These are phyloP conservation scores for Anisodus tanguticus DNA, from an alignment of 257 asterid genomes.

Conservation along the genomic window DNA sequence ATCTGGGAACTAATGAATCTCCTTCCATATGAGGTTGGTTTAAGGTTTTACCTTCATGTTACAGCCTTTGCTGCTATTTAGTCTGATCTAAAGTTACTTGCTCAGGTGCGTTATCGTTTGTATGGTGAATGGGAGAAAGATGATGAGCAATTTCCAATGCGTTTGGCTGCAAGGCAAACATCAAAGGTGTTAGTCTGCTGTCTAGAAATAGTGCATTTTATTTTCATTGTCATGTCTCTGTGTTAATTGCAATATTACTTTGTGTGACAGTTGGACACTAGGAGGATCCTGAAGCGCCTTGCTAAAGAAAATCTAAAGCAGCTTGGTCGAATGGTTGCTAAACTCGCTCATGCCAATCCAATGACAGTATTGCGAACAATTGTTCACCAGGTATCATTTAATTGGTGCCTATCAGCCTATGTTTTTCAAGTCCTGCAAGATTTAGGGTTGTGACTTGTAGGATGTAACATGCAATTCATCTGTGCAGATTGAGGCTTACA, in stretches of 20 bases:
- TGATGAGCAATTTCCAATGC: slow-evolving; percentile 90
- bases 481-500: slow-evolving; percentile 96
- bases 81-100: slow-evolving; percentile 35
- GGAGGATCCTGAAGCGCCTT: slow-evolving; percentile 93
- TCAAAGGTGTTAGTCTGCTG: slow-evolving; percentile 66
- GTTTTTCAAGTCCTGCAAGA: slow-evolving; percentile 9
- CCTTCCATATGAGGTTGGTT: slow-evolving; percentile 92
- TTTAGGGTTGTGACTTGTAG: background rate
- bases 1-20: slow-evolving; percentile 95
- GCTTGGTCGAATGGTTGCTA: slow-evolving; percentile 99
- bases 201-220: slow-evolving; percentile 7
- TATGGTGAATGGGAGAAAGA: slow-evolving; percentile 99
- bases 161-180: slow-evolving; percentile 91
- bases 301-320: slow-evolving; percentile 99
- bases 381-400: slow-evolving; percentile 78
- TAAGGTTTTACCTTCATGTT: slow-evolving; percentile 29
- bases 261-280: slow-evolving; percentile 86
- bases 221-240: slow-evolving; percentile 20
- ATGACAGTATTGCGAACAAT: slow-evolving; percentile 98
- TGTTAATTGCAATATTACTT: slow-evolving; percentile 16
- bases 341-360: slow-evolving; percentile 99
- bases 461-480: slow-evolving; percentile 27
- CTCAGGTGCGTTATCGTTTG: slow-evolving; percentile 85
- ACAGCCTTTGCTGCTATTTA: slow-evolving; percentile 30
- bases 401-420: slow-evolving; percentile 25